These are phyloP conservation scores for Erucastrum elatum DNA, from an alignment of 345 rosid species.

Conservation along the genomic window DNA sequence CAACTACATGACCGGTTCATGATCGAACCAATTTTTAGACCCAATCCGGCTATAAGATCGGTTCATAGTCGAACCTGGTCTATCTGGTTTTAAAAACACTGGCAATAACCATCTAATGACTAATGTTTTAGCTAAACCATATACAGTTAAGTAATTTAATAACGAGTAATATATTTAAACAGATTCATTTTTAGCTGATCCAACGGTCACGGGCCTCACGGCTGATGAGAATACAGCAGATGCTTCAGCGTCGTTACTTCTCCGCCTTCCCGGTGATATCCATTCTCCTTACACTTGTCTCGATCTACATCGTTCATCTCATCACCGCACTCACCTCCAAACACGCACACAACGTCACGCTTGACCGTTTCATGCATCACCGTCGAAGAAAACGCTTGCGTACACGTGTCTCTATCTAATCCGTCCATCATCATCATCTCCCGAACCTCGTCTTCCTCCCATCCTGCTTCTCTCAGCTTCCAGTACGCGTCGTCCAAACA, in stretches of 20 bases:
- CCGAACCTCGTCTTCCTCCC: slow-evolving; percentile 76
- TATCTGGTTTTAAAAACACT: too few relatives aligned
- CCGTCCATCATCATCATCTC: slow-evolving; percentile 66
- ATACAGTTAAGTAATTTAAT: background rate
- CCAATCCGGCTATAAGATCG: too few relatives aligned
- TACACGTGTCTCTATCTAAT: slow-evolving; percentile 6
- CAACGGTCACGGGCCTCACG: slow-evolving; percentile 10
- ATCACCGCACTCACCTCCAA: too few relatives aligned
- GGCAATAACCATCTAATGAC: too few relatives aligned
- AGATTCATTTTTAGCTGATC: background rate
- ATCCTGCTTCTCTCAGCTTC: slow-evolving; percentile 76
- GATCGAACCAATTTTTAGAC: too few relatives aligned
- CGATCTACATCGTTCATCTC: too few relatives aligned
- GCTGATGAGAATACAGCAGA: slow-evolving; percentile 7
- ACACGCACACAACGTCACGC: slow-evolving; percentile 61
- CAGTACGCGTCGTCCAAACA: slow-evolving; percentile 70
- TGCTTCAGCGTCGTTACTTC: slow-evolving; percentile 26
- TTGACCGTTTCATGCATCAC: slow-evolving; percentile 24
- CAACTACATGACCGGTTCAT: too few relatives aligned
- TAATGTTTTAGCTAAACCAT: too few relatives aligned
- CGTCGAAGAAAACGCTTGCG: background rate
- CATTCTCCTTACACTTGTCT: slow-evolving; percentile 7
- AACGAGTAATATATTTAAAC: background rate
- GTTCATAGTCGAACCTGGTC: too few relatives aligned
- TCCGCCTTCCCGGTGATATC: background rate